These are phyloP conservation scores for Turritis glabra DNA, from an alignment of 345 rosid species.

Conservation along the genomic window DNA sequence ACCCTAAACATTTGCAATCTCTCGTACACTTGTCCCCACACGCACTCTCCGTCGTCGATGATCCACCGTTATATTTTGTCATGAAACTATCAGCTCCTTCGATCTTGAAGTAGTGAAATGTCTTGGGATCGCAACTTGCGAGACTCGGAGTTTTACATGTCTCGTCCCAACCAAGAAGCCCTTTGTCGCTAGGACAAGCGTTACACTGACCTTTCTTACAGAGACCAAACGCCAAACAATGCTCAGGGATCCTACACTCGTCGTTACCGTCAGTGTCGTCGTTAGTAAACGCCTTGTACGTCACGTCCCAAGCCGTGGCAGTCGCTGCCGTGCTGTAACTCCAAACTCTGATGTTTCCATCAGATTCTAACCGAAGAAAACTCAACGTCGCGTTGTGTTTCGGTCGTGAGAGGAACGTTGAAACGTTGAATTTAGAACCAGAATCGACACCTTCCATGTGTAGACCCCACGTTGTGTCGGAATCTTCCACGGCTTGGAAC, in stretches of 20 bases:
- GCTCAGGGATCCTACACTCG: slow-evolving; percentile 39
- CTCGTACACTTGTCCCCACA: slow-evolving; percentile 54
- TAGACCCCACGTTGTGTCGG: slow-evolving; percentile 37
- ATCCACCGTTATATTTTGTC: slow-evolving; percentile 49
- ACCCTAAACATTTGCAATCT: slow-evolving; percentile 66
- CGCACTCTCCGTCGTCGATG: slow-evolving; percentile 39
- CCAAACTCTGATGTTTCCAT: slow-evolving; percentile 54
- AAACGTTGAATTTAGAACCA: slow-evolving; percentile 21
- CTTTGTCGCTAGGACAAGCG: slow-evolving; percentile 40
- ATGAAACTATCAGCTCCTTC: slow-evolving; percentile 58
- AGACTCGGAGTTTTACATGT: slow-evolving; percentile 39
- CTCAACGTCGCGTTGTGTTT: slow-evolving; percentile 50
- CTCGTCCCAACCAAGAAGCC: slow-evolving; percentile 52
- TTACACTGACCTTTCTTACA: slow-evolving; percentile 40
- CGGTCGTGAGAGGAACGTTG: slow-evolving; percentile 27
- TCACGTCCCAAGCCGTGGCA: slow-evolving; percentile 44
- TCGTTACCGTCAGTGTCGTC: slow-evolving; percentile 33
- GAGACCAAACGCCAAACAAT: slow-evolving; percentile 35
- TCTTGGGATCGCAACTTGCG: slow-evolving; percentile 10
- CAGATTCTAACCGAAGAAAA: slow-evolving; percentile 45
- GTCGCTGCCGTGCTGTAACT: slow-evolving; percentile 45
- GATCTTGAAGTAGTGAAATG: slow-evolving; percentile 44
- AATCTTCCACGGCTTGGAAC: slow-evolving; percentile 31
- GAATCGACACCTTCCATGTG: slow-evolving; percentile 9
- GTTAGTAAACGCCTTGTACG: slow-evolving; percentile 43